phyloP scores from a whole-genome alignment of 805 yeast genomes.

The Saccharomycopsis amapae region DNA sequence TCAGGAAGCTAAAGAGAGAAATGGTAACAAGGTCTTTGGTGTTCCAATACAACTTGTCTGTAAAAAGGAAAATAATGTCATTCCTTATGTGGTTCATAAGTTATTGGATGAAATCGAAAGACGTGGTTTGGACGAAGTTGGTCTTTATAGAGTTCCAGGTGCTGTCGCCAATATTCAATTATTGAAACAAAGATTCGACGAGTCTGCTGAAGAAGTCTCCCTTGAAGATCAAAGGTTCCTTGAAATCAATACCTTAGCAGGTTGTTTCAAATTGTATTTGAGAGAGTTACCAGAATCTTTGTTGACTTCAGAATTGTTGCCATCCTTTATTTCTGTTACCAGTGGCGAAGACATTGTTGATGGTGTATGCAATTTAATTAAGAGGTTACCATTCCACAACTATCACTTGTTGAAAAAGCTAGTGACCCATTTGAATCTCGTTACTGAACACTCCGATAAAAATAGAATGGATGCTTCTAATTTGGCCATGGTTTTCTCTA shows the following conservation, averaged over 20 bases:
- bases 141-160: constrained; percentile 73
- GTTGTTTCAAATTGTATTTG: constrained; percentile 75
- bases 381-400: constrained; percentile 54
- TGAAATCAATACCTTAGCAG: constrained; percentile 82
- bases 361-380: constrained; percentile 29
- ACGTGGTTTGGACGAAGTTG: constrained; percentile 87
- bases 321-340: constrained; percentile 41
- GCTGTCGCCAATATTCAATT: constrained; percentile 51
- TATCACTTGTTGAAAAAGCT: constrained; percentile 62
- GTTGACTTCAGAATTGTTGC: constrained; percentile 59
- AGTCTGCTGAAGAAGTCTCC: constrained; percentile 36
- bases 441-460: constrained; percentile 55
- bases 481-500: constrained; percentile 79
- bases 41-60: constrained; percentile 76
- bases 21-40: constrained; percentile 64
- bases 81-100: constrained; percentile 62
- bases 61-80: constrained; percentile 51
- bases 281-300: constrained; percentile 85
- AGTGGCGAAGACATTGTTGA: constrained; percentile 24
- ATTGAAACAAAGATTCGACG: constrained; percentile 47
- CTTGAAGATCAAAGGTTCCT: constrained; percentile 53
- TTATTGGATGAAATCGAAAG: constrained; percentile 70
- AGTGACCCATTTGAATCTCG: constrained; percentile 59
- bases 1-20: constrained; percentile 33
- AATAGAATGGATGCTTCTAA: constrained; percentile 89